Evolutionary conservation across 371 early-diverging fungal genomes (phyloP).

Genomic region (Mucor sp.): DNA sequence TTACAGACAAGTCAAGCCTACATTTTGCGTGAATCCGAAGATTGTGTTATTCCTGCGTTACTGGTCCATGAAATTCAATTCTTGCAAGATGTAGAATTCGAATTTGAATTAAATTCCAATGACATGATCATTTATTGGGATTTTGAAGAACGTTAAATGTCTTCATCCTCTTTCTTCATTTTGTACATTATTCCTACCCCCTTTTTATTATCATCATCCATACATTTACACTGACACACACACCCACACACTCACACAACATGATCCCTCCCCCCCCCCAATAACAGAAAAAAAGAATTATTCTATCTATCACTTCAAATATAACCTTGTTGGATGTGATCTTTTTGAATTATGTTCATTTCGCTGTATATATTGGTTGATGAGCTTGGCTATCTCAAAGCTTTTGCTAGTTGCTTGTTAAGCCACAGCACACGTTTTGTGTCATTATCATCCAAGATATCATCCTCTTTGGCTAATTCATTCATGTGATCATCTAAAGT

Average conservation of each 20-base stretch:
- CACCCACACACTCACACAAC: background rate
- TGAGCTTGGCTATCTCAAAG: background rate
- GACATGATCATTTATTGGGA: constrained; percentile 40
- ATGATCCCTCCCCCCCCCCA: background rate
- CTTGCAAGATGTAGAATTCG: constrained; percentile 30
- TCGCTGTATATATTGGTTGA: background rate
- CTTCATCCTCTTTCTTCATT: background rate
- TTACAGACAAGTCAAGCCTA: constrained; percentile 29
- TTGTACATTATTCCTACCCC: background rate
- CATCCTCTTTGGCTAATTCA: background rate
- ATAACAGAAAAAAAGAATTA: background rate
- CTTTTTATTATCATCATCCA: background rate
- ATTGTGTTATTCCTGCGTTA: constrained; percentile 31
- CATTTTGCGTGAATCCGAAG: constrained; percentile 19
- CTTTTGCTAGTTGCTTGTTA: background rate
- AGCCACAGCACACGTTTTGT: background rate
- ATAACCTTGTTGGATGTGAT: background rate
- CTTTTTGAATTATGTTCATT: background rate
- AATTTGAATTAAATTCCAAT: constrained; percentile 29
- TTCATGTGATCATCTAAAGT: background rate
- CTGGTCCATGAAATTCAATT: constrained; percentile 37
- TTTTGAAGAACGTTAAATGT: constrained; percentile 33
- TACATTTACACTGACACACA: background rate
- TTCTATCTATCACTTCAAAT: background rate
- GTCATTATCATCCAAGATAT: background rate